Base-by-base conservation (phyloP, 2,329 filamentous ascomycete genomes). In the Xylariaceae sp. region DNA sequence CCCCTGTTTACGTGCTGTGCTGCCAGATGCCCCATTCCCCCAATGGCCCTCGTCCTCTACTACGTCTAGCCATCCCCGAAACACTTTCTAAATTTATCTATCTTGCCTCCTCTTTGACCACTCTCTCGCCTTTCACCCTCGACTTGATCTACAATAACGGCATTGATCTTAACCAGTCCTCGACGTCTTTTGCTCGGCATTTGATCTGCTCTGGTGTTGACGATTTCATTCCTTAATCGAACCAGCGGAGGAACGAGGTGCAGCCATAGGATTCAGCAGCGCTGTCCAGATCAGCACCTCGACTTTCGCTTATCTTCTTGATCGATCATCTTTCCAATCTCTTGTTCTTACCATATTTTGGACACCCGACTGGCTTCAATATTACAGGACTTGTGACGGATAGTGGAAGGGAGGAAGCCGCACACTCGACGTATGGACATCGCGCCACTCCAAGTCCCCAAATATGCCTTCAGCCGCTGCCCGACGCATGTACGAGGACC, bases 391-490 rank as follows among this genome's bases (percentile, higher is more conserved):
- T n/a, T n/a, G n/a, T n/a, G n/a, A n/a, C n/a, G n/a, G n/a, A 22
- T 22, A 33, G 44, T 39, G 12, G 22, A 23, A 42, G 37, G 25
- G 22, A 49, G 43, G 34, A 32, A 22, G 41, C 22, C 11, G 16
- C 34, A 42, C 19, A 25, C 7, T 29, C 14, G 10, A 16, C 22
- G 37, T 19, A 42, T 32, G 23, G 19, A 12, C 19, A 27, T 29
- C 35, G 21, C 25, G 37, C 25, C 25, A 11, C n/a, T 37, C 33
- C 38, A 37, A 39, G 17, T 42, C 37, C 20, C 55, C 46, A 49
- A 79, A 67, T 52, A 83, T 83, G 80, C 78, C 79, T 66, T 82
- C 79, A 57, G 76, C 80, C 55, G 73, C 80, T 47, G 73, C 78
- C 42, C 72, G 79, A 56, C 76, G 78, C 64, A 64, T 82, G 58